These are phyloP conservation scores for Hanseniaspora clermontiae DNA, from an alignment of 805 yeast species.

Conservation along the genomic window DNA sequence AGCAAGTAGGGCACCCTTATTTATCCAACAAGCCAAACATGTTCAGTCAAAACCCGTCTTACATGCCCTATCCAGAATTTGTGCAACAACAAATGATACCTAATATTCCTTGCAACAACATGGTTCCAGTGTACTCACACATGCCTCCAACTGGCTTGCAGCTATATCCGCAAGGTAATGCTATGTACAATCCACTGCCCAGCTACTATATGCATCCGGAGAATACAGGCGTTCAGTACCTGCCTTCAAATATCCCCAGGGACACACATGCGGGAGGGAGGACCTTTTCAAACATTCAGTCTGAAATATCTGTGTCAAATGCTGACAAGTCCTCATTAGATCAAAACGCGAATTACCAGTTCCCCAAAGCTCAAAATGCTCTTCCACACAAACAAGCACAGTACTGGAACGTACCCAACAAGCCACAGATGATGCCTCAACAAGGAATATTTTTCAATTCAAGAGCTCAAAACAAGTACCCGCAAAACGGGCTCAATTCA, in stretches of 20 bases:
- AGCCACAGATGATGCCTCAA: background rate
- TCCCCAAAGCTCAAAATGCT: background rate
- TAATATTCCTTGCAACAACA: background rate
- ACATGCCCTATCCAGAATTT: background rate
- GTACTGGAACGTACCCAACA: background rate
- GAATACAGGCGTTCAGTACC: background rate
- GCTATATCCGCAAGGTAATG: background rate
- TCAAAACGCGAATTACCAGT: background rate
- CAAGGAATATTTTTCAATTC: background rate
- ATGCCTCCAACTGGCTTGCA: background rate
- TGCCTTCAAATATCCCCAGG: background rate
- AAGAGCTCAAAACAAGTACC: background rate
- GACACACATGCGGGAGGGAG: background rate
- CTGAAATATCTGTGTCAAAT: background rate
- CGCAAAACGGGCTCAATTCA: background rate
- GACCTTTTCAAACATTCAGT: background rate
- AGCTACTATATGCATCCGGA: background rate
- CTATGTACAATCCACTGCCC: background rate
- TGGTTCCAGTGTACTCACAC: background rate
- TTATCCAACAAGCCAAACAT: background rate
- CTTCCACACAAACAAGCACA: background rate
- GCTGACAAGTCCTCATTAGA: background rate
- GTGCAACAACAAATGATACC: background rate
- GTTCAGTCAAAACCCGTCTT: background rate
- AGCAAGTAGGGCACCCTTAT: background rate